Base-by-base conservation (phyloP, 2,329 filamentous ascomycete species). In the Metarhizium brunneum region DNA sequence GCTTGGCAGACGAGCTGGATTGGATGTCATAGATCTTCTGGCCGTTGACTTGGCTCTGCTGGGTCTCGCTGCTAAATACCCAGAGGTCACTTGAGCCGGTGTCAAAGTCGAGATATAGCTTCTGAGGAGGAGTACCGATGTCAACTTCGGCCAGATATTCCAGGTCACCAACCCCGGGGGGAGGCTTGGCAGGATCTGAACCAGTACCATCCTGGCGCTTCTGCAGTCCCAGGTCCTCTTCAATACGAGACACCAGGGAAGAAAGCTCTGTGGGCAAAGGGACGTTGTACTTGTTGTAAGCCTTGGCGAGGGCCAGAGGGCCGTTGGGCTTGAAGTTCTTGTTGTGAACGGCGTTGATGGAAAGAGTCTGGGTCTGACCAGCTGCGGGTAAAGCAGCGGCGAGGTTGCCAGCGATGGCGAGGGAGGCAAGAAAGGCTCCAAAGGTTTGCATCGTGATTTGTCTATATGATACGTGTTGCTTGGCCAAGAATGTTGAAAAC, bases 1-100 rank as follows among this genome's bases (percentile, higher is more conserved):
- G 62, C 57, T 68, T 60, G 13, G 75, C 66, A 2, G 72, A 71
- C 14, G 66, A 68, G 56, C 71, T 75, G 49, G 67, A 62, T 35
- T 55, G 59, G 1, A 74, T 69, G 47, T 71, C 62, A 61, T 73
- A 77, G 18, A 70, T 50, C 0, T 65, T 64, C 57, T 77, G 74
- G 1, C 73, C 74, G 7, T 65, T 63, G 6, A 73, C 63, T 51
- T 72, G 62, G 25, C 53, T 40, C 42, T 63, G 55, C 47, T 68
- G 65, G 36, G 73, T 77, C 58, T 75, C 73, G 54, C 73, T 71
- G 58, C 72, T 76, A 58, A 76, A 76, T 59, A 61, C 63, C 52
- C 60, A 62, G 10, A 69, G 60, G 36, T 67, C 65, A 48, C 63
- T 63, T 14, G 64, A 61, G 40, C 61, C 59, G 20, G 59, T 62